Conservation (phyloP, 1,284 basidiomycete genomes). For the Ustilago bromivora region DNA sequence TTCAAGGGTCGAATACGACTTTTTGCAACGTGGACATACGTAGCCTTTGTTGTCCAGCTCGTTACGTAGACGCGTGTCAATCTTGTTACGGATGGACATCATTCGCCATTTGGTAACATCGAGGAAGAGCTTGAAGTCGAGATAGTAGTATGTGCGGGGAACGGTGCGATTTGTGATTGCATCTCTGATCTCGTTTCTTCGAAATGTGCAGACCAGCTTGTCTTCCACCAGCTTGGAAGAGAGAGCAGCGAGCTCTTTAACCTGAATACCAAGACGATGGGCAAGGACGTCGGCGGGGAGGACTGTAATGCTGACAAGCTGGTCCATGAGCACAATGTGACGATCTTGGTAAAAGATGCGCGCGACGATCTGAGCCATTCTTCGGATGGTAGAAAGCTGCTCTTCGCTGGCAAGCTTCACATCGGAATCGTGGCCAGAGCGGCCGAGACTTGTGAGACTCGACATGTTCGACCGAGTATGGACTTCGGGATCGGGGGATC, state of each 20-base stretch:
- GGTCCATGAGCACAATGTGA: constrained; percentile 90
- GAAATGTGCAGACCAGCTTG: constrained; percentile 74
- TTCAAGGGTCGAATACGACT: constrained; percentile 86
- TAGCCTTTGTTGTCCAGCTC: constrained; percentile 91
- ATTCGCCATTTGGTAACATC: constrained; percentile 98
- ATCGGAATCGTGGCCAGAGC: constrained; percentile 38
- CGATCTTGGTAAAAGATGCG: constrained; percentile 94
- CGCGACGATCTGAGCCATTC: constrained; percentile 88
- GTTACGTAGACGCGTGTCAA: constrained; percentile 74
- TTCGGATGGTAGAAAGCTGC: constrained; percentile 60
- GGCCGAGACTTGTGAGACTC: constrained; percentile 29
- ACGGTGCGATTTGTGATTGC: constrained; percentile 43
- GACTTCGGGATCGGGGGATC: background rate
- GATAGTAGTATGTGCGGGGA: constrained; percentile 82
- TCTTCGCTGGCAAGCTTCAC: constrained; percentile 56
- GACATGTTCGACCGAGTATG: constrained; percentile 22
- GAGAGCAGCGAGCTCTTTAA: constrained; percentile 93
- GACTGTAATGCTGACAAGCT: constrained; percentile 88
- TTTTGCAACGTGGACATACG: constrained; percentile 88
- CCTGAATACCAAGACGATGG: constrained; percentile 84
- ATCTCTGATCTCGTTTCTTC: constrained; percentile 60
- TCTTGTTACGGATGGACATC: constrained; percentile 89
- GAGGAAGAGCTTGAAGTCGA: constrained; percentile 93
- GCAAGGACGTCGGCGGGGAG: constrained; percentile 93
- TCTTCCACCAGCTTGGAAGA: constrained; percentile 87